Evolutionary conservation across 768 basidiomycete species (phyloP).

Genomic region (Rhodotorula sphaerocarpa): DNA sequence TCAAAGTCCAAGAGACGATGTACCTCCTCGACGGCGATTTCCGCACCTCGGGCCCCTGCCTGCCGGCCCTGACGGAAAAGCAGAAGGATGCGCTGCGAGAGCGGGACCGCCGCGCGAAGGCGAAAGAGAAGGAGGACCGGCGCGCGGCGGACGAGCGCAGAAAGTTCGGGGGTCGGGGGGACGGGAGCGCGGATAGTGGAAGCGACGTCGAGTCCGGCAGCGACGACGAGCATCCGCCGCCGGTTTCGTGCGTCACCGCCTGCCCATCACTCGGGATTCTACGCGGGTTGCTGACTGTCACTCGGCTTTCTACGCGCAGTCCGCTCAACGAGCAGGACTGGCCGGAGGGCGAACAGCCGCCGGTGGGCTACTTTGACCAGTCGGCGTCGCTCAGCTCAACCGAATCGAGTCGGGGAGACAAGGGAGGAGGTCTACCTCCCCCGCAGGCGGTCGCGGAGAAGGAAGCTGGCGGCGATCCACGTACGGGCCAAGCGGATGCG

Average conservation of each 20-base stretch:
- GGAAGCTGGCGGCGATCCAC: too few relatives aligned
- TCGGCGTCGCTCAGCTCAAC: background rate
- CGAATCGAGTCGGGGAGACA: background rate
- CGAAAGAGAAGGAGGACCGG: background rate
- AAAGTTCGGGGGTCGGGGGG: background rate
- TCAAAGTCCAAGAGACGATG: constrained; percentile 5
- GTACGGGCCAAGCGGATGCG: too few relatives aligned
- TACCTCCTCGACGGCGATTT: constrained; percentile 6
- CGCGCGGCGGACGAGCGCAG: background rate
- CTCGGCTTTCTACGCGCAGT: background rate
- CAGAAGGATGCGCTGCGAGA: background rate
- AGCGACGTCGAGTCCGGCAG: background rate
- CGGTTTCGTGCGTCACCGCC: constrained; percentile 12
- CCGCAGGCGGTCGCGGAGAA: too few relatives aligned
- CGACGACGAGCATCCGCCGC: background rate
- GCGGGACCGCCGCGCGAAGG: background rate
- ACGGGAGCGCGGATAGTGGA: constrained; percentile 3
- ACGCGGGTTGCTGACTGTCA: too few relatives aligned
- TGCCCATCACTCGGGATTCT: fast-evolving
- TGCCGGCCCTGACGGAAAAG: background rate
- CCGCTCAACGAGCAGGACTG: constrained; percentile 10
- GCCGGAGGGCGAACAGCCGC: constrained; percentile 1
- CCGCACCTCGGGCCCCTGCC: background rate
- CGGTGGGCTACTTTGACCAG: background rate
- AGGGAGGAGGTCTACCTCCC: too few relatives aligned